Evolutionary conservation across 768 basidiomycete species (phyloP), one percentile per base, ranked within the genome.

Genomic region (Cystobasidiopsis lactophilus): DNA sequence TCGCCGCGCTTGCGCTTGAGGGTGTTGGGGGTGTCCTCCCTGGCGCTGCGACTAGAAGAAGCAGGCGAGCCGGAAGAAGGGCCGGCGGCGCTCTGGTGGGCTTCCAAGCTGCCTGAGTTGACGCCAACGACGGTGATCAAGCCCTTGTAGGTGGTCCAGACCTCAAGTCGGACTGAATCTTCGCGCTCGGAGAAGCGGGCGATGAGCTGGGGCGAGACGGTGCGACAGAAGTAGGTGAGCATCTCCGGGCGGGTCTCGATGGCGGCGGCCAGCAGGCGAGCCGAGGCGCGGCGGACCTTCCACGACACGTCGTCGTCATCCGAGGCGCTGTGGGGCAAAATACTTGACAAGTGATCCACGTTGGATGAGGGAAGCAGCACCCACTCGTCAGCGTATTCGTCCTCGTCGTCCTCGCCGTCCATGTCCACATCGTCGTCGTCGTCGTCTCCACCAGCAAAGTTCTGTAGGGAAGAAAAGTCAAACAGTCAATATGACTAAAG

Each of bases 261-360:
- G 45, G 93, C 71, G 5, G 83, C 81, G 27, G 79, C 70, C 16
- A 96, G 73, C 3, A 96, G 71, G 65, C 95, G 95, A 18, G 88
- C 85, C 5, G 93, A 80, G 5, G 85, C 80, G 41, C 93, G 78
- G 58, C 93, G 80, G 53, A 93, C 85, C 67, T 95, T 95, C 75
- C 93, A 96, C 0, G 91, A 95, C 11, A 82, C 84, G 63, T 98
- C 93, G 66, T 96, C 93, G 53, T 98, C 93, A 60, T 98, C 93
- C 5, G 85, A 86, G 66, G 93, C 95, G 57, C 85, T 89, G 58
- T 14, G 38, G 13, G 4, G n/a, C 26, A 10, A 14, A 13, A 27
- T 2, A 24, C 58, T 38, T 30, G 18, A 13, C 68, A n/a, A 79
- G 62, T 61, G 82, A 80, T 82, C 80, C 58, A 81, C 79, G 21